Conservation (phyloP, 1,284 basidiomycete species). For the Ustilago trichophora region DNA sequence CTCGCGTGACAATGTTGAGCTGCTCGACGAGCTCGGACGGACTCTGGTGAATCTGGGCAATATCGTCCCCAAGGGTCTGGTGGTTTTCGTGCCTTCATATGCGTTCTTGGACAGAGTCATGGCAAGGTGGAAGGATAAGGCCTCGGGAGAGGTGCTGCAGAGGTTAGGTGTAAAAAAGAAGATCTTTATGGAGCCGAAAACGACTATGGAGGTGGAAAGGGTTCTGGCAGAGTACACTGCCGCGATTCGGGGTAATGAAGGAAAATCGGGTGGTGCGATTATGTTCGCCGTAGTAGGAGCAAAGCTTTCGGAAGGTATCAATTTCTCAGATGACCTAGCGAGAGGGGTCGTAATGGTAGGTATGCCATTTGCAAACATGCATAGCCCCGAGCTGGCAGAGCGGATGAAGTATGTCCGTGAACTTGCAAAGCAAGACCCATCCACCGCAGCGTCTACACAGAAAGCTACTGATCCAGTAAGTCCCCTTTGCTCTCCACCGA, state of each 20-base stretch:
- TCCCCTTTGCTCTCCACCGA: background rate
- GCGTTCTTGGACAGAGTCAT: slow-evolving; percentile 78
- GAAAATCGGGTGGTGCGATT: slow-evolving; percentile 65
- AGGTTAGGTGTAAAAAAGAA: slow-evolving; percentile 79
- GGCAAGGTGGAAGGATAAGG: slow-evolving; percentile 73
- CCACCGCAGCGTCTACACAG: background rate
- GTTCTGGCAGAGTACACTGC: slow-evolving; percentile 80
- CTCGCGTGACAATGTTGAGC: slow-evolving; percentile 75
- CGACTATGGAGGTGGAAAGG: slow-evolving; percentile 78
- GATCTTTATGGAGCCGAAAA: slow-evolving; percentile 89
- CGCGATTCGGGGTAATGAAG: slow-evolving; percentile 70
- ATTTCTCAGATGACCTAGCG: slow-evolving; percentile 85
- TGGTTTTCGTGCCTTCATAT: slow-evolving; percentile 95
- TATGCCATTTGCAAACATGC: slow-evolving; percentile 89
- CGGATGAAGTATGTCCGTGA: slow-evolving; percentile 73
- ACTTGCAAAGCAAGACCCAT: slow-evolving; percentile 15
- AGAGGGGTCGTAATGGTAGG: slow-evolving; percentile 87
- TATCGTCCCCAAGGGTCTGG: slow-evolving; percentile 84
- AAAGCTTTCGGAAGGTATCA: slow-evolving; percentile 95
- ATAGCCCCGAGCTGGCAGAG: slow-evolving; percentile 87
- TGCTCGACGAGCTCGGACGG: slow-evolving; percentile 86
- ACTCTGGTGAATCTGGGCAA: slow-evolving; percentile 80
- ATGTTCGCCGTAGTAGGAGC: slow-evolving; percentile 90
- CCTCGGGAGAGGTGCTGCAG: slow-evolving; percentile 70
- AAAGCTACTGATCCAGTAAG: slow-evolving; percentile 27